A percentile compares a stretch with the other conserved stretches of the same genome.
Evolutionary conservation across 257 asterid genomes (phyloP).

Genomic region (Salvia rosmarinus): DNA sequence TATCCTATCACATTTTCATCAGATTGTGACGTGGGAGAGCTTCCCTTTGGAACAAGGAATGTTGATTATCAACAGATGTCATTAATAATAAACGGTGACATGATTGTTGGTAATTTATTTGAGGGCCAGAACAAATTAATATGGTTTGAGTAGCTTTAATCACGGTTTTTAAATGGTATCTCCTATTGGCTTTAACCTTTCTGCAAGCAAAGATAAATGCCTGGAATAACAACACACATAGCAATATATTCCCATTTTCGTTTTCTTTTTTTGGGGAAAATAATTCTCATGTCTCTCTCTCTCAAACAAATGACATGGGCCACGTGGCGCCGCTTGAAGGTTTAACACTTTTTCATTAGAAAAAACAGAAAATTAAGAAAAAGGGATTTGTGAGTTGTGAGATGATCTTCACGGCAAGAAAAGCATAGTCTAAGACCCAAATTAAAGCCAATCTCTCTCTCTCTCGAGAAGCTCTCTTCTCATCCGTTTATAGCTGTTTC

Average conservation of each 20-base stretch:
- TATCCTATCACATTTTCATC: too few species aligned
- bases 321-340: conserved; percentile 33
- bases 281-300: conserved; percentile 2
- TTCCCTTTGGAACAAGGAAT: too few species aligned
- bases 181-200: conserved; percentile 48
- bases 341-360: neutral
- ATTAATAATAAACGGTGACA: neutral
- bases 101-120: neutral
- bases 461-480: conserved; percentile 5
- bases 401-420: conserved; percentile 50
- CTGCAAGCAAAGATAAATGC: conserved; percentile 60
- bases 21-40: too few species aligned
- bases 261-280: neutral
- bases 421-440: conserved; percentile 58
- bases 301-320: conserved; percentile 29
- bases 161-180: conserved; percentile 33
- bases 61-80: neutral
- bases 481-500: conserved; percentile 22
- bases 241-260: neutral
- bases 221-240: conserved; percentile 43
- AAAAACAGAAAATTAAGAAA: neutral
- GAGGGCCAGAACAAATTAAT: neutral
- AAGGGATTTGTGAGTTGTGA: conserved; percentile 26
- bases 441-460: conserved; percentile 26
- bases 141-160: conserved; percentile 44